phyloP scores from a whole-genome alignment of 306 rosid species.

The Sicyos baderoa region DNA sequence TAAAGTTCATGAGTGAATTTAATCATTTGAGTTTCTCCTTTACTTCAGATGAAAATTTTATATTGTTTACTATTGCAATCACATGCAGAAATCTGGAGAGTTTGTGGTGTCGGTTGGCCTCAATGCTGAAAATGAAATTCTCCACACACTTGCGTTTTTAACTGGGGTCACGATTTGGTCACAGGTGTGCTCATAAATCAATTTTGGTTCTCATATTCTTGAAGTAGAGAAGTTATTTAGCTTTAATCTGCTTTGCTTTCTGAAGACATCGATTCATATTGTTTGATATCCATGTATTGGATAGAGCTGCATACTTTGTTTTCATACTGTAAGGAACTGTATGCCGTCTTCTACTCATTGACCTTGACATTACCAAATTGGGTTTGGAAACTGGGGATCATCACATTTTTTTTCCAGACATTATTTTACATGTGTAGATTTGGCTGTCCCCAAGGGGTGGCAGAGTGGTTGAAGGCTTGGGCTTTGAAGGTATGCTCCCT shows the following conservation, averaged over 20 bases:
- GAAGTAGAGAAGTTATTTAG: not conserved
- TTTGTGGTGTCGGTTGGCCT: constrained; percentile 55
- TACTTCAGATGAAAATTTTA: constrained; percentile 5
- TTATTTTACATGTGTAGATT: not conserved
- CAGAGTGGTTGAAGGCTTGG: no score
- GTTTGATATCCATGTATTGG: not conserved
- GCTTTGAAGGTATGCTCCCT: no score
- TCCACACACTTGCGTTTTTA: constrained; percentile 78
- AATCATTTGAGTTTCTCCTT: not conserved
- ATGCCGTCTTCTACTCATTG: not conserved
- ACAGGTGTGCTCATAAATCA: constrained; percentile 45
- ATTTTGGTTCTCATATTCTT: constrained; percentile 17
- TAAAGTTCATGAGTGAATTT: constrained; percentile 17
- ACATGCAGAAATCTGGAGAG: constrained; percentile 73
- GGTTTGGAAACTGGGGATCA: not conserved
- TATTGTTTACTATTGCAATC: constrained; percentile 16
- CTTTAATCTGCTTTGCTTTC: not conserved
- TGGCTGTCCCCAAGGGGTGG: no score
- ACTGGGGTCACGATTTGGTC: constrained; percentile 86
- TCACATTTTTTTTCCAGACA: no score
- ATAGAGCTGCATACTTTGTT: not conserved
- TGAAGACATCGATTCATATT: not conserved
- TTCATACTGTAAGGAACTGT: not conserved
- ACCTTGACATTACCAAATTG: not conserved
- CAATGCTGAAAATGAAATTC: constrained; percentile 77